phyloP scores from a whole-genome alignment of 257 asterid genomes.

The Ballota nigra region DNA sequence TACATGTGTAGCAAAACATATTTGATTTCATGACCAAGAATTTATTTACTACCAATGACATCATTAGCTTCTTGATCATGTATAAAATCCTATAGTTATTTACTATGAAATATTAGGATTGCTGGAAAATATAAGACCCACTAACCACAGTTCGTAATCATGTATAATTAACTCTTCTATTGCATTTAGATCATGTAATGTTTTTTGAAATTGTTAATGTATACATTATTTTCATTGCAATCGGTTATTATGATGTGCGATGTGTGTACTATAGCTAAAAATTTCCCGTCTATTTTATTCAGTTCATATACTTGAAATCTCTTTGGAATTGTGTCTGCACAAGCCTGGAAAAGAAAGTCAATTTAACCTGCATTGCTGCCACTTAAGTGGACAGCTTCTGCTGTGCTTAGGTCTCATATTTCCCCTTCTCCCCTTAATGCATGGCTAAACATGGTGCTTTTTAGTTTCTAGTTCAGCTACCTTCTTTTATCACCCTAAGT shows the following conservation, averaged over 20 bases:
- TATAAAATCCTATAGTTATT: no score
- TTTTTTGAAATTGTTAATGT: constrained; percentile 17
- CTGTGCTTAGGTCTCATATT: background rate
- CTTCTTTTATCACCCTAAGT: constrained; percentile 2
- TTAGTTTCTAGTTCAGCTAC: background rate
- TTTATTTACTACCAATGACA: background rate
- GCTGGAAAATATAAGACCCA: background rate
- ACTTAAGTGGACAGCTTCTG: background rate
- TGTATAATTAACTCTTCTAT: background rate
- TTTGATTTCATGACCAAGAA: background rate
- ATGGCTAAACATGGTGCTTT: background rate
- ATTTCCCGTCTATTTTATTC: background rate
- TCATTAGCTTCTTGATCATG: constrained; percentile 4
- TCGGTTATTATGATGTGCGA: background rate
- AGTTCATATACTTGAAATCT: background rate
- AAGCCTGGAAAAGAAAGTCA: constrained; percentile 14
- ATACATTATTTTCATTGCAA: constrained; percentile 3
- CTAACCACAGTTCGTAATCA: background rate
- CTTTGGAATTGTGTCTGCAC: background rate
- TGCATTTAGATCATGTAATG: background rate
- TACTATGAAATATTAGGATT: background rate
- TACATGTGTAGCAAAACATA: background rate
- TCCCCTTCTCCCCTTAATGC: background rate
- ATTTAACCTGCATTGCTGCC: background rate
- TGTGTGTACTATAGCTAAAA: background rate